Base-by-base conservation (phyloP, 345 rosid genomes). In the Bruguiera gymnorhiza region DNA sequence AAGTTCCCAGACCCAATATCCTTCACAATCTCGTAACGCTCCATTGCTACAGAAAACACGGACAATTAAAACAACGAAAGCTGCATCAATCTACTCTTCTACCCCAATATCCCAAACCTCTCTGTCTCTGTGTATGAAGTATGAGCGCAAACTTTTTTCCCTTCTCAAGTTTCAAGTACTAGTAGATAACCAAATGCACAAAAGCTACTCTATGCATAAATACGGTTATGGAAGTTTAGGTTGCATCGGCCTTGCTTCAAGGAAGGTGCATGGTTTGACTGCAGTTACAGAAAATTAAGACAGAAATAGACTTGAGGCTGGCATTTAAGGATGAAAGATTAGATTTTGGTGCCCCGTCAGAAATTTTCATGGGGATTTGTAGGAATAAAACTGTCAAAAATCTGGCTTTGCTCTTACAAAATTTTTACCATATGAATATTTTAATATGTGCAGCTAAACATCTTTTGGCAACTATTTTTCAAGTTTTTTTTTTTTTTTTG, bases 1-100 rank as follows among this genome's bases (percentile, higher is more conserved):
- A 90, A 90, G 76, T 90, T 90, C 26, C 96, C 93, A 2, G 93
- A 86, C 24, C 96, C 96, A 59, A 90, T 87, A 85, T 86, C 93
- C 76, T 79, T 83, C 70, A 86, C 53, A 62, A 80, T 71, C 80
- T 90, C 93, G 70, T 83, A 90, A 10, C 48, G 48, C 48, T 39
- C 48, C 48, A 39, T 39, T 2, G 48, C 48, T 39, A 39, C 48
- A 5, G 48, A 39, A 39, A 39, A 39, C 48, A 39, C 48, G 11
- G 16, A 11, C 16, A 39, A 39, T 11, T 11, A 39, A 39, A 39
- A 11, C 4, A 15, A 39, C 13, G 2, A 10, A 39, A 11, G 27
- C 54, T 9, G 21, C 46, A 6, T 15, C 24, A 39, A 3, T 36
- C 26, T 6, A 57, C 13, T 3, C 27, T 34, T 27, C 15, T 20